Conservation (phyloP, 2,329 filamentous ascomycete species). For the Dryadomyces quercus-mongolicae region DNA sequence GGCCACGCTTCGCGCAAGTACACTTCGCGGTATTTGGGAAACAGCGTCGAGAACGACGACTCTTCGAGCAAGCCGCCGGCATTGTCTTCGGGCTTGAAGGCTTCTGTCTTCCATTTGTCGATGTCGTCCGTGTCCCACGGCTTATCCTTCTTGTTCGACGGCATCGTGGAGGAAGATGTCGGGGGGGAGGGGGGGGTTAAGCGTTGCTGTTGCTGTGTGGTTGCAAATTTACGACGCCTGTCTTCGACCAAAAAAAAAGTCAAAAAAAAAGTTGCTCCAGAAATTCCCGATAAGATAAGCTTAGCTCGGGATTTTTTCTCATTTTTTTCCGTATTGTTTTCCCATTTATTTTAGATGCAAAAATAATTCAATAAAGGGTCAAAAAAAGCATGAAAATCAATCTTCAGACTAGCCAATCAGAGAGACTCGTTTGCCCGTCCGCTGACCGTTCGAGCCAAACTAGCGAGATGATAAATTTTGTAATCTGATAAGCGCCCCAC, state of each 20-base stretch:
- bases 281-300: constrained; percentile 3
- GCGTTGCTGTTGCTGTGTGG: not conserved
- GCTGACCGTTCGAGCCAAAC: not conserved
- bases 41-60: constrained; percentile 76
- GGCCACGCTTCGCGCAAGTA: constrained; percentile 93
- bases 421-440: not conserved
- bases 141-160: constrained; percentile 80
- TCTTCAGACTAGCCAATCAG: not conserved
- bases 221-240: not conserved
- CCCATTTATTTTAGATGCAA: not conserved
- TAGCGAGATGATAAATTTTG: not conserved
- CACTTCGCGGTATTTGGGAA: constrained; percentile 92
- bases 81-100: constrained; percentile 81
- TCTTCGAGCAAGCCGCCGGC: constrained; percentile 85
- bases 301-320: no score
- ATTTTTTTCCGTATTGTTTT: not conserved
- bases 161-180: constrained; percentile 41
- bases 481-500: not conserved
- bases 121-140: constrained; percentile 95
- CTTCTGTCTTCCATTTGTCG: constrained; percentile 90
- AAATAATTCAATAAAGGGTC: not conserved
- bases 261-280: not conserved
- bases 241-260: not conserved
- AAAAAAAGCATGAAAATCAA: not conserved
- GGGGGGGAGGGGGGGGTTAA: no score